Conservation (phyloP, 2,329 filamentous ascomycete species). For the Westerdykella ornata region DNA sequence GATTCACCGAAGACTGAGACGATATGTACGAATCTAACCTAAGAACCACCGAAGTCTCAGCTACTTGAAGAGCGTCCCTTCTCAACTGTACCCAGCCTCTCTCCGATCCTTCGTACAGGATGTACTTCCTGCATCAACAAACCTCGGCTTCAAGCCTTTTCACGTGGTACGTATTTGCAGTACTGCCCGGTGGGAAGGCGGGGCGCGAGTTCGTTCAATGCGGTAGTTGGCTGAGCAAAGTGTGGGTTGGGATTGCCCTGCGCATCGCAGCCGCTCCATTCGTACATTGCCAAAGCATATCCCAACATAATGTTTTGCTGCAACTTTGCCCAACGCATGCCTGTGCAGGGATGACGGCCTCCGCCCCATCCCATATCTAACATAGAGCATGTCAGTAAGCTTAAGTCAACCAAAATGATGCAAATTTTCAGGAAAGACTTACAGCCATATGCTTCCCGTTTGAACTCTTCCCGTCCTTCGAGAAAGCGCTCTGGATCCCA, state of each 20-base stretch:
- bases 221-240: background rate
- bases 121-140: too few species aligned
- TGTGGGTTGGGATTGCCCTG: background rate
- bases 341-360: background rate
- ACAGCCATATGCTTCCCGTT: conserved; percentile 29
- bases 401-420: too few species aligned
- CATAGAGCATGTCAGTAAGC: too few species aligned
- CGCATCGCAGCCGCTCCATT: background rate
- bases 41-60: too few species aligned
- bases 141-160: background rate
- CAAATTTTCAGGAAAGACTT: too few species aligned
- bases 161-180: background rate
- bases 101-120: too few species aligned
- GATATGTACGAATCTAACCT: too few species aligned
- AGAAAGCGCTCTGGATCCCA: conserved; percentile 50
- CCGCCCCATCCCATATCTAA: too few species aligned
- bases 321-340: conserved; percentile 47
- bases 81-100: too few species aligned
- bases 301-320: conserved; percentile 48
- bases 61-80: too few species aligned
- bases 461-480: conserved; percentile 45
- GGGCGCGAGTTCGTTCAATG: background rate
- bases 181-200: background rate
- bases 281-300: conserved; percentile 14
- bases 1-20: too few species aligned